A percentile compares a stretch with the other conserved stretches of the same genome.
Evolutionary conservation across 768 basidiomycete genomes (phyloP).

Genomic region (Suillus ampliporus): DNA sequence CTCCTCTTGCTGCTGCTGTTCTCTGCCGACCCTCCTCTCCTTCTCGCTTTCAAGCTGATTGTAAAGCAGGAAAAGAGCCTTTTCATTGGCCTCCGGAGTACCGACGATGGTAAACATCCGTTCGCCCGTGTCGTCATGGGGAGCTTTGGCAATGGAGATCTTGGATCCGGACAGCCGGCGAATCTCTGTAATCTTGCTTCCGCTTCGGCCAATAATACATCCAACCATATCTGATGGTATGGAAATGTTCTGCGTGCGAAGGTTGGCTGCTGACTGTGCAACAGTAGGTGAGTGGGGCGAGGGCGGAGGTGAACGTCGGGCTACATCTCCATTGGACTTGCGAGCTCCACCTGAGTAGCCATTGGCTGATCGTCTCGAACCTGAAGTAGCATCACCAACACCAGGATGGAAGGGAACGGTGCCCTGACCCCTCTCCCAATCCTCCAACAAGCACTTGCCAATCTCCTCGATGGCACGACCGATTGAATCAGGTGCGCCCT

Average conservation of each 20-base stretch:
- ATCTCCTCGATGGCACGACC: constrained; percentile 95
- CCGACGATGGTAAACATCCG: constrained; percentile 99
- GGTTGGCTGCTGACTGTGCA: constrained; percentile 70
- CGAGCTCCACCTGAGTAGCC: constrained; percentile 57
- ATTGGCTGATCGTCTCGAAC: constrained; percentile 55
- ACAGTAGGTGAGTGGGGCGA: constrained; percentile 49
- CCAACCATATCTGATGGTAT: constrained; percentile 99
- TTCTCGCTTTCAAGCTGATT: constrained; percentile 97
- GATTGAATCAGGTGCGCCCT: constrained; percentile 91
- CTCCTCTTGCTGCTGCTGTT: constrained; percentile 77
- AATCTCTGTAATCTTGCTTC: constrained; percentile 99
- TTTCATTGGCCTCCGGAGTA: constrained; percentile 95
- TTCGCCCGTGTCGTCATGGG: constrained; percentile 99
- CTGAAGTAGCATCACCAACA: constrained; percentile 71
- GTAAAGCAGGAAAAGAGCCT: constrained; percentile 96
- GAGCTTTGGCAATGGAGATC: constrained; percentile 98
- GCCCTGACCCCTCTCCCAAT: constrained; percentile 93
- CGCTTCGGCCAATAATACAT: constrained; percentile 94
- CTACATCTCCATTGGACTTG: constrained; percentile 67
- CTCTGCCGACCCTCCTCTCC: constrained; percentile 87
- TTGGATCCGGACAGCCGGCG: constrained; percentile 96
- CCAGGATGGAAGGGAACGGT: constrained; percentile 97
- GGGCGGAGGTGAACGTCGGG: constrained; percentile 45
- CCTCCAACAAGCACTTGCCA: constrained; percentile 92
- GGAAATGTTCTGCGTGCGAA: constrained; percentile 98